Conservation (phyloP, 768 basidiomycete genomes). For the Lactarius indigo region DNA sequence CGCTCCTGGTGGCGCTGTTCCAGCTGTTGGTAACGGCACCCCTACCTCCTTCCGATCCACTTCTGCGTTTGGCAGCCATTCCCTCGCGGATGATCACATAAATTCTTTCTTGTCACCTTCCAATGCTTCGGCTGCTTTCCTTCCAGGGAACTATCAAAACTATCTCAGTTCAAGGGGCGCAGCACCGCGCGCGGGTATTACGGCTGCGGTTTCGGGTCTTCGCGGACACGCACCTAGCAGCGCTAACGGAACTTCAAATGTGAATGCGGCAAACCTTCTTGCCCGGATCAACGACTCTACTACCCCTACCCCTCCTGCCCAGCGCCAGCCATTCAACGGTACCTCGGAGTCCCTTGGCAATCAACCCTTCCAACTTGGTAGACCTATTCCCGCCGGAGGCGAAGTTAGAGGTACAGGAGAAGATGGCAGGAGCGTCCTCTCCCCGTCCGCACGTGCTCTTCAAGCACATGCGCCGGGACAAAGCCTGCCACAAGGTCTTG, state of each 20-base stretch:
- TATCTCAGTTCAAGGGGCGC: conserved; percentile 51
- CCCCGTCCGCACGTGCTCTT: conserved; percentile 73
- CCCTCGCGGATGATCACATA: conserved; percentile 35
- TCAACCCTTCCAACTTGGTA: conserved; percentile 39
- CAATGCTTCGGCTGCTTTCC: conserved; percentile 80
- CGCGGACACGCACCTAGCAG: conserved; percentile 18
- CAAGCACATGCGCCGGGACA: conserved; percentile 89
- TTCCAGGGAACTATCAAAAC: conserved; percentile 65
- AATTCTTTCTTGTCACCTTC: conserved; percentile 56
- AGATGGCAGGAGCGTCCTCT: conserved; percentile 40
- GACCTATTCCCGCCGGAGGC: conserved; percentile 31
- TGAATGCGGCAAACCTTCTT: conserved; percentile 26
- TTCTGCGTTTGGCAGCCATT: conserved; percentile 37
- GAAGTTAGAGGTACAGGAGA: conserved; percentile 29
- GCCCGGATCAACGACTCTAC: conserved; percentile 26
- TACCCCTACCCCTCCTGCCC: conserved; percentile 22
- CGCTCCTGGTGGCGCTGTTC: conserved; percentile 23
- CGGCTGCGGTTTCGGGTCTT: conserved; percentile 28
- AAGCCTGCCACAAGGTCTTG: conserved; percentile 87
- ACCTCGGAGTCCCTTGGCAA: conserved; percentile 37
- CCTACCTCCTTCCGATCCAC: conserved; percentile 52
- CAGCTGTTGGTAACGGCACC: conserved; percentile 39
- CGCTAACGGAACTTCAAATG: conserved; percentile 15
- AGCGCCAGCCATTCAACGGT: conserved; percentile 28
- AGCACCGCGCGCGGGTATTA: conserved; percentile 30